phyloP scores from a whole-genome alignment of 2,329 filamentous ascomycete species.

The Hyphodiscus sp. region DNA sequence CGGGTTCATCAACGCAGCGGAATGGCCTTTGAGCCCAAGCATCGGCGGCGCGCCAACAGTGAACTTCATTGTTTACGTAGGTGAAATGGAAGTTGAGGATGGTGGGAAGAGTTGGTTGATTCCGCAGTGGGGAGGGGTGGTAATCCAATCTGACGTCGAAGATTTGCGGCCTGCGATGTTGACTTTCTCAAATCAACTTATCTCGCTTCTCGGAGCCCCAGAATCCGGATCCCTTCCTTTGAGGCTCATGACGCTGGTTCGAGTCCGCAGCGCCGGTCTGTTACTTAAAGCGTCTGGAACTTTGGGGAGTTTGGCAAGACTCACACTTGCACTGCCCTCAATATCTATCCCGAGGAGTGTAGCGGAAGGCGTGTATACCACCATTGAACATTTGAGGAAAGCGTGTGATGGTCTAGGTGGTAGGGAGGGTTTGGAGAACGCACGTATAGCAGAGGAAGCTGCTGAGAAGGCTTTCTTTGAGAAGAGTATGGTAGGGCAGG shows the following conservation, averaged over 20 bases:
- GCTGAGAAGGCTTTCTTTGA: slow-evolving; percentile 96
- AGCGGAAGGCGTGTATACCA: slow-evolving; percentile 74
- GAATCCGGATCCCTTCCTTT: slow-evolving; percentile 77
- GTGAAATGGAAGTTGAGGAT: slow-evolving; percentile 45
- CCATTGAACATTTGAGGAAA: slow-evolving; percentile 68
- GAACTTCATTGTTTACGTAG: slow-evolving; percentile 90
- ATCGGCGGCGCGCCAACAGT: slow-evolving; percentile 91
- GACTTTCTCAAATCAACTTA: slow-evolving; percentile 83
- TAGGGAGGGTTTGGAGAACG: slow-evolving; percentile 66
- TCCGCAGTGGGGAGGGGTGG: slow-evolving; percentile 86
- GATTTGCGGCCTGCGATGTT: slow-evolving; percentile 74
- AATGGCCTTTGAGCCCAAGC: slow-evolving; percentile 93
- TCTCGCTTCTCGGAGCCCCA: slow-evolving; percentile 81
- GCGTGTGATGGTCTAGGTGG: slow-evolving; percentile 67
- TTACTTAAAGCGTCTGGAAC: slow-evolving; percentile 88
- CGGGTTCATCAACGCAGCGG: slow-evolving; percentile 93
- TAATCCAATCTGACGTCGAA: slow-evolving; percentile 52
- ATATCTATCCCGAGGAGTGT: slow-evolving; percentile 89
- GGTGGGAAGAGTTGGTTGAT: slow-evolving; percentile 72
- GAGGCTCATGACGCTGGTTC: slow-evolving; percentile 73
- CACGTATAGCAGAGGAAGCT: slow-evolving; percentile 77
- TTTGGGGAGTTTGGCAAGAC: slow-evolving; percentile 81
- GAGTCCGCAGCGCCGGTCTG: slow-evolving; percentile 80
- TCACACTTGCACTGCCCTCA: slow-evolving; percentile 75
- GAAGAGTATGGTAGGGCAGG: slow-evolving; percentile 97